A percentile compares a stretch with the other conserved stretches of the same genome.
These are phyloP conservation scores for Trifolium fragiferum DNA, from an alignment of 306 rosid species.

Conservation along the genomic window DNA sequence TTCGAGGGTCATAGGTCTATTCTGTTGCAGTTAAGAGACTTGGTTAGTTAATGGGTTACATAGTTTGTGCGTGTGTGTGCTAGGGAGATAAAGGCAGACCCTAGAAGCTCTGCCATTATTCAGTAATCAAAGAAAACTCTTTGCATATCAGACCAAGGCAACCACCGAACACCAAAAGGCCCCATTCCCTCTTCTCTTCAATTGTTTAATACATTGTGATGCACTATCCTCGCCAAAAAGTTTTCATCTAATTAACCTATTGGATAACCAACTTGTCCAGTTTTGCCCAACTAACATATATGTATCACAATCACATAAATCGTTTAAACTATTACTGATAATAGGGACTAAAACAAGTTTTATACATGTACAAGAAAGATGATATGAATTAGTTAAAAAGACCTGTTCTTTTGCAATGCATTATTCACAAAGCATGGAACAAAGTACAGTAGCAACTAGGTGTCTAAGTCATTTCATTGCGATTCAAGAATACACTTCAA, in stretches of 20 bases:
- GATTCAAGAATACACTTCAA: background rate
- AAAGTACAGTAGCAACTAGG: background rate
- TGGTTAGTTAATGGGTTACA: background rate
- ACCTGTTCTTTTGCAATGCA: background rate
- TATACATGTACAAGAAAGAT: constrained; percentile 4
- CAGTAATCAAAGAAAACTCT: background rate
- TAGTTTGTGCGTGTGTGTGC: background rate
- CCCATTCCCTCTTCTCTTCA: background rate
- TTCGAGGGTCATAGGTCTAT: background rate
- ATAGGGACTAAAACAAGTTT: background rate
- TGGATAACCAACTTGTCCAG: background rate
- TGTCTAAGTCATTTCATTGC: background rate
- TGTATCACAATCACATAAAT: constrained; percentile 9
- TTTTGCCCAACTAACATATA: background rate
- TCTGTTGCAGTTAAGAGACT: background rate
- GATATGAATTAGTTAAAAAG: background rate
- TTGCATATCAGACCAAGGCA: background rate
- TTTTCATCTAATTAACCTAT: background rate
- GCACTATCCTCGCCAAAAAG: background rate
- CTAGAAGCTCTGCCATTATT: background rate
- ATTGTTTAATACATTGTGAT: background rate
- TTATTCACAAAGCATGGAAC: background rate
- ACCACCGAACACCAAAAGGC: background rate
- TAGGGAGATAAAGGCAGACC: background rate
- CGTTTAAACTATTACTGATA: background rate